Evolutionary conservation across 257 asterid genomes (phyloP).

Genomic region (Lantana camara): DNA sequence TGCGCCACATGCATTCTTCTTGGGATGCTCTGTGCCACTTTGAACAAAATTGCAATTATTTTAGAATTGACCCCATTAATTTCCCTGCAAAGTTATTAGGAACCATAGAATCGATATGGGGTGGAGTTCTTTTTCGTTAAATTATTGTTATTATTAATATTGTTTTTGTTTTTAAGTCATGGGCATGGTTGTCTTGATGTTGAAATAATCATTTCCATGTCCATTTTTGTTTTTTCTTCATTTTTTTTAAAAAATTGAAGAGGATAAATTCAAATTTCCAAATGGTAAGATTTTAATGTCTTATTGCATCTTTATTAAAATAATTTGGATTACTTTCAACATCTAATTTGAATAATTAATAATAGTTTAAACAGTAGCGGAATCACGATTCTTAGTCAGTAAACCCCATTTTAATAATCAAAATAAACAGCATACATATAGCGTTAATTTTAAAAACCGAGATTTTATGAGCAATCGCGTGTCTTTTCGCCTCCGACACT

Average conservation of each 20-base stretch:
- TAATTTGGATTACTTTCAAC: slow-evolving; percentile 14
- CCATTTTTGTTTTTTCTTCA: not conserved
- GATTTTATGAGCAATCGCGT: no score
- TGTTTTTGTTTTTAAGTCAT: not conserved
- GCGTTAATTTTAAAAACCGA: no score
- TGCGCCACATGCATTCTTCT: slow-evolving; percentile 9
- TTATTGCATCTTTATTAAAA: not conserved
- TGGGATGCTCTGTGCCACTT: slow-evolving; percentile 9
- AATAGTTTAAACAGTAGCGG: not conserved
- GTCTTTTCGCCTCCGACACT: no score
- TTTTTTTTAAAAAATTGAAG: not conserved
- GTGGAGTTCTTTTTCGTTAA: not conserved
- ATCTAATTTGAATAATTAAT: slow-evolving; percentile 13
- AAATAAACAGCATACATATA: no score
- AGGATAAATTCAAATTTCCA: not conserved
- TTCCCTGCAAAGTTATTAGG: slow-evolving; percentile 14
- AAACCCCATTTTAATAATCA: no score
- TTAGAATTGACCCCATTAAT: slow-evolving; percentile 11
- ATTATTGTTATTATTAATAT: not conserved
- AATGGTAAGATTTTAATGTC: not conserved
- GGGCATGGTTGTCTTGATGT: slow-evolving; percentile 14
- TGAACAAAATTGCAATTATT: slow-evolving; percentile 1
- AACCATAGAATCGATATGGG: slow-evolving; percentile 18
- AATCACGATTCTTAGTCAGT: no score
- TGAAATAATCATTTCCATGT: not conserved